These are phyloP conservation scores for Ascochyta fabae DNA, from an alignment of 2,329 filamentous ascomycete species.

Conservation along the genomic window DNA sequence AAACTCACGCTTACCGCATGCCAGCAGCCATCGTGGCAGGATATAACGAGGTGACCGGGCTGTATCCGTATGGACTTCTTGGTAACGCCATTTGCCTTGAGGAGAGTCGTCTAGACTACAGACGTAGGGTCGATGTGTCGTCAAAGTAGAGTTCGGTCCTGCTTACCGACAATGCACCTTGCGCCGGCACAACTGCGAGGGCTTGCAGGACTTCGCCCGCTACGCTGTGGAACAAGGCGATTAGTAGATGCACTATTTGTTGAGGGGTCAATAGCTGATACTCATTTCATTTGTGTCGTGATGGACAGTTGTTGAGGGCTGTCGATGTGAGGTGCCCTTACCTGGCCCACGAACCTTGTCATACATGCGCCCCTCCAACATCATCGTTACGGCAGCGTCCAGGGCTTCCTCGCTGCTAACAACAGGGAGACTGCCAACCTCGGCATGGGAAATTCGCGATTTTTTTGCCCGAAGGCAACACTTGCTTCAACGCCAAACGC, in stretches of 20 bases:
- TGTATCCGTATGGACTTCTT: not conserved
- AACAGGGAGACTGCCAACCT: slow-evolving; percentile 4
- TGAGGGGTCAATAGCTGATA: slow-evolving; percentile 3
- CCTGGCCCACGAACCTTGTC: slow-evolving; percentile 6
- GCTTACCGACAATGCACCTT: slow-evolving; percentile 5
- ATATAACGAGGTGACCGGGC: slow-evolving; percentile 1
- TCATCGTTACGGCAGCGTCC: not conserved
- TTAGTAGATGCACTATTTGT: slow-evolving; percentile 4
- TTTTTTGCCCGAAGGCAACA: not conserved
- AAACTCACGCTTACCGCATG: slow-evolving; percentile 17
- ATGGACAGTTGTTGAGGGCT: slow-evolving; percentile 4
- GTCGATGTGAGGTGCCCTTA: slow-evolving; percentile 10
- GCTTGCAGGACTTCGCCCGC: slow-evolving; percentile 1
- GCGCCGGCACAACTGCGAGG: slow-evolving; percentile 9
- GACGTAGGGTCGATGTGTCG: not conserved
- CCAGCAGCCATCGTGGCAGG: slow-evolving; percentile 13
- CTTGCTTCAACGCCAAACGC: not conserved
- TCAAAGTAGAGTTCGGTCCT: slow-evolving; percentile 11
- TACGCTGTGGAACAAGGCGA: slow-evolving; percentile 7
- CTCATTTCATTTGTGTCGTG: slow-evolving; percentile 7
- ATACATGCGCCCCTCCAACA: slow-evolving; percentile 8
- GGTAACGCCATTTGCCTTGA: not conserved
- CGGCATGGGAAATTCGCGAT: not conserved
- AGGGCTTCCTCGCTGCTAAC: slow-evolving; percentile 1
- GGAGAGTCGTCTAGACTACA: not conserved